Percentiles rank a stretch among this genome's conserved stretches.
phyloP scores from a whole-genome alignment of 257 asterid genomes.

The Leptodermis oblonga region DNA sequence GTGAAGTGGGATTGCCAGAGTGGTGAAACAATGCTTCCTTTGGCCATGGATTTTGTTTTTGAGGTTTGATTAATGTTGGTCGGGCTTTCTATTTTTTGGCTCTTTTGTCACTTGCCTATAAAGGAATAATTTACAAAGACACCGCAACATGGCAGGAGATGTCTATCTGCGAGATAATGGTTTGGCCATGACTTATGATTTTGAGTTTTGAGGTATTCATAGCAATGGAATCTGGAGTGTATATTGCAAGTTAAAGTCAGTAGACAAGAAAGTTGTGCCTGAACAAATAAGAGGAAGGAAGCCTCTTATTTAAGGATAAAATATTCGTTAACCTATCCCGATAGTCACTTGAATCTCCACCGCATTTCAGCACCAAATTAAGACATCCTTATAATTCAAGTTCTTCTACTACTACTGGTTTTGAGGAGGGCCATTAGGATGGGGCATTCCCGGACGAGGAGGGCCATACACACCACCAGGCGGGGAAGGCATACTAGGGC shows the following conservation, averaged over 20 bases:
- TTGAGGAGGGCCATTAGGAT: conserved; percentile 56
- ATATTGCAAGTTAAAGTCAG: conserved; percentile 1
- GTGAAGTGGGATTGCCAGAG: too few relatives aligned
- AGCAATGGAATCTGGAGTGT: not conserved
- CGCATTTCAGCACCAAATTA: not conserved
- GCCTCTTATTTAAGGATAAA: conserved; percentile 4
- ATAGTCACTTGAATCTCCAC: conserved; percentile 4
- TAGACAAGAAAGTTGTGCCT: conserved; percentile 5
- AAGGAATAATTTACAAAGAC: too few relatives aligned
- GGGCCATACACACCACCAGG: conserved; percentile 68
- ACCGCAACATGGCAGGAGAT: too few relatives aligned
- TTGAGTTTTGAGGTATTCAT: too few relatives aligned
- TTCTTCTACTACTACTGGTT: conserved; percentile 51
- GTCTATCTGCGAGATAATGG: too few relatives aligned
- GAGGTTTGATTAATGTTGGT: too few relatives aligned
- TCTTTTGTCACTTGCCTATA: too few relatives aligned
- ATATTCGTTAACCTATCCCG: conserved; percentile 2
- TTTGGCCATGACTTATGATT: too few relatives aligned
- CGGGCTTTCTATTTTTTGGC: too few relatives aligned
- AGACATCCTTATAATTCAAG: not conserved
- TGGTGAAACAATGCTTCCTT: too few relatives aligned
- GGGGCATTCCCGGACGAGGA: conserved; percentile 93
- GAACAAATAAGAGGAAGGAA: not conserved
- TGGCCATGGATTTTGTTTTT: too few relatives aligned
- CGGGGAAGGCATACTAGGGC: conserved; percentile 74